A percentile compares a stretch with the other conserved stretches of the same genome.
These are phyloP conservation scores for Torulaspora globosa DNA, from an alignment of 1,139 yeast species.

Conservation along the genomic window DNA sequence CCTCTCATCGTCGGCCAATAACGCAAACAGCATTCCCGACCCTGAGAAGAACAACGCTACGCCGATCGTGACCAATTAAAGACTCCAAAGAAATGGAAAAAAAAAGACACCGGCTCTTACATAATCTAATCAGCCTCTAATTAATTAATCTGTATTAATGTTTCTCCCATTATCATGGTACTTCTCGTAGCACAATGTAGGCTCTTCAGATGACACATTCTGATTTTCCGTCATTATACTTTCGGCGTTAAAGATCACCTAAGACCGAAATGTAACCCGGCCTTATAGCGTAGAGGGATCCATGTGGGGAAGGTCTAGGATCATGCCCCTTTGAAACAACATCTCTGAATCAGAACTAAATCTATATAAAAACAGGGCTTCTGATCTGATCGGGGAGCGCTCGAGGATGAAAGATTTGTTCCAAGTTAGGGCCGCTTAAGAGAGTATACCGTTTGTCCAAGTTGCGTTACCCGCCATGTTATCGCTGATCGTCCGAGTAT, in stretches of 20 bases:
- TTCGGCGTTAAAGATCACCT: not conserved
- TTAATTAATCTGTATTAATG: constrained; percentile 1
- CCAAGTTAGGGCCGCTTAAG: not conserved
- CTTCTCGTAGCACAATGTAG: not conserved
- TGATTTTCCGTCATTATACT: not conserved
- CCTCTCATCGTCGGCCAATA: constrained; percentile 2
- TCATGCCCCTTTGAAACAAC: constrained; percentile 1
- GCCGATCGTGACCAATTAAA: constrained; percentile 1
- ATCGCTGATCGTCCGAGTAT: constrained; percentile 16
- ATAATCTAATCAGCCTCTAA: not conserved
- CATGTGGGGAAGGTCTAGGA: not conserved
- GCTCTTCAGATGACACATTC: not conserved
- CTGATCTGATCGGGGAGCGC: not conserved
- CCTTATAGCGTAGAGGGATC: not conserved
- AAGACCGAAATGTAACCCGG: constrained; percentile 1
- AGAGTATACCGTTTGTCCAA: not conserved
- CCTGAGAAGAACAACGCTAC: not conserved
- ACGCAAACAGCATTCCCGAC: constrained; percentile 3
- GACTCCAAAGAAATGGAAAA: no score
- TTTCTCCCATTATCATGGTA: not conserved
- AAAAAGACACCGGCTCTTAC: not conserved
- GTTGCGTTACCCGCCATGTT: constrained; percentile 2
- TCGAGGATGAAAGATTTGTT: not conserved
- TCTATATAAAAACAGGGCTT: not conserved
- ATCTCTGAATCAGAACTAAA: not conserved